These are phyloP conservation scores for Gentiana macrophylla DNA, from an alignment of 257 asterid species.

Conservation along the genomic window DNA sequence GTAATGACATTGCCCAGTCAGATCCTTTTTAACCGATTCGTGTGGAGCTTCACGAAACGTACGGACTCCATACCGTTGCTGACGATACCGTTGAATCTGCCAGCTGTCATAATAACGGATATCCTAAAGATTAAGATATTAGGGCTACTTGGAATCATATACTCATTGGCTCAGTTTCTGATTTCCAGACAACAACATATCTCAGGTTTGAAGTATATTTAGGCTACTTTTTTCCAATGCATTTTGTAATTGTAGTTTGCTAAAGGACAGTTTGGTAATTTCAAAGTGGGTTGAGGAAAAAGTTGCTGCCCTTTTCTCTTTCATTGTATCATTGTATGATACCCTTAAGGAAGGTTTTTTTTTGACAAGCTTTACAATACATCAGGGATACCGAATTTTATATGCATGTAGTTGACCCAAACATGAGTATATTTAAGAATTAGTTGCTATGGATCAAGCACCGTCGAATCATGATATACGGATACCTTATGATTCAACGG, in stretches of 20 bases:
- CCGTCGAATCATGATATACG: no score
- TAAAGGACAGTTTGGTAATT: slow-evolving; percentile 6
- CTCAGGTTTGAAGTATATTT: slow-evolving; percentile 90
- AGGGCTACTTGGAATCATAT: slow-evolving; percentile 89
- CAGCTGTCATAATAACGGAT: slow-evolving; percentile 66
- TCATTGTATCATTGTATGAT: not conserved
- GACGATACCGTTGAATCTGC: slow-evolving; percentile 73
- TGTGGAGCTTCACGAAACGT: slow-evolving; percentile 83
- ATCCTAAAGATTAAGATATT: slow-evolving; percentile 68
- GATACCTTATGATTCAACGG: no score
- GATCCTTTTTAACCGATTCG: slow-evolving; percentile 80
- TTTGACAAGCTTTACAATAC: no score
- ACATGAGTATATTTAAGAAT: no score
- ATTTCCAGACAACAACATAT: slow-evolving; percentile 75
- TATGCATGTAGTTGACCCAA: no score
- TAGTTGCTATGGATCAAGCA: no score
- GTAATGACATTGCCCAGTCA: slow-evolving; percentile 82
- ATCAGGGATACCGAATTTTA: no score
- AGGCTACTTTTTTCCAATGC: slow-evolving; percentile 14
- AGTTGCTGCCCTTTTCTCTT: not conserved
- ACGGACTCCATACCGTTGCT: slow-evolving; percentile 56
- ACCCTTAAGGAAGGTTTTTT: no score
- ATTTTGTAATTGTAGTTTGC: slow-evolving; percentile 14
- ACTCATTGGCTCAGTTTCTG: slow-evolving; percentile 77
- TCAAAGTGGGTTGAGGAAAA: slow-evolving; percentile 8